Percentiles rank a stretch among this genome's conserved stretches.
These are phyloP conservation scores for Rhizopogon vesiculosus DNA, from an alignment of 768 basidiomycete genomes.

Conservation along the genomic window DNA sequence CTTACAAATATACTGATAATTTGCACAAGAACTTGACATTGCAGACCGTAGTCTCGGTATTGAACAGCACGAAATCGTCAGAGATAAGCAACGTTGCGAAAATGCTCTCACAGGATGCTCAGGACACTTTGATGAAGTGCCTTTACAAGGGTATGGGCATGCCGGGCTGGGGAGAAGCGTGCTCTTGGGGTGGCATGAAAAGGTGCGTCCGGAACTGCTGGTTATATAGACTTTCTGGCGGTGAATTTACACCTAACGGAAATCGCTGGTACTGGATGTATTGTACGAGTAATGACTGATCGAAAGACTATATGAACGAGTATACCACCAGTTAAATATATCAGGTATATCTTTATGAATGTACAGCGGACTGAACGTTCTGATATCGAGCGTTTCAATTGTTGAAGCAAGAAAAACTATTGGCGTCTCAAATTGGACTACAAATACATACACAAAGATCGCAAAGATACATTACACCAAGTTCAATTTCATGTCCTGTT, in stretches of 20 bases:
- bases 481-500: no score
- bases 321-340: no score
- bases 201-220: slow-evolving; percentile 47
- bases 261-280: slow-evolving; percentile 90
- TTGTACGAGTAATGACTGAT: slow-evolving; percentile 83
- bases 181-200: slow-evolving; percentile 87
- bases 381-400: no score
- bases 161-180: slow-evolving; percentile 57
- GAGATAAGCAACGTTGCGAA: slow-evolving; percentile 80
- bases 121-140: slow-evolving; percentile 89
- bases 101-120: slow-evolving; percentile 63
- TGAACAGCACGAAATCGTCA: slow-evolving; percentile 94
- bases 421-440: no score
- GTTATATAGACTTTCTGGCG: slow-evolving; percentile 1
- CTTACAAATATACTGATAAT: neutral
- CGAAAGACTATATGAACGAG: slow-evolving; percentile 44
- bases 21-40: slow-evolving; percentile 64
- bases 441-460: no score
- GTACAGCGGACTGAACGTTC: no score
- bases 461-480: no score
- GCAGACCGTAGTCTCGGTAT: slow-evolving; percentile 76
- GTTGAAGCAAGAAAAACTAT: no score
- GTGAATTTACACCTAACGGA: slow-evolving; percentile 71
- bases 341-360: no score
- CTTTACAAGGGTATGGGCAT: slow-evolving; percentile 94